phyloP scores from a whole-genome alignment of 2,329 filamentous ascomycete species.

The Akanthomyces lecanii region DNA sequence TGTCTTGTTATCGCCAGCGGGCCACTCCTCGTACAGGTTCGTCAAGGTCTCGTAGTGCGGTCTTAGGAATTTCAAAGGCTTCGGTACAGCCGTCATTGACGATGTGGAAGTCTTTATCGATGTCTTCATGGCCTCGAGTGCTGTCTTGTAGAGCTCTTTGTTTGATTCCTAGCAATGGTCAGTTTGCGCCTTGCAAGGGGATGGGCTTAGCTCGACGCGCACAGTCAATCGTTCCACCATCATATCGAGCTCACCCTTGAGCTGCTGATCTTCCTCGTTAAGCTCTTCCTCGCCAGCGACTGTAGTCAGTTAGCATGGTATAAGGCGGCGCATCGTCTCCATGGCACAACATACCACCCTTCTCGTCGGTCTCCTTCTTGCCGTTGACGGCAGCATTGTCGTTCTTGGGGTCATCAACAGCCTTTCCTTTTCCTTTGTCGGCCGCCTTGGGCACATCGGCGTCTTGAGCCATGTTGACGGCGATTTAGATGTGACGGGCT shows the following conservation, averaged over 20 bases:
- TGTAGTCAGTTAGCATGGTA: slow-evolving; percentile 24
- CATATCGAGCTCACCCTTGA: slow-evolving; percentile 98
- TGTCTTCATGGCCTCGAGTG: slow-evolving; percentile 93
- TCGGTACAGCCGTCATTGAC: slow-evolving; percentile 98
- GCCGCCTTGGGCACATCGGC: slow-evolving; percentile 77
- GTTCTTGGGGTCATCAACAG: slow-evolving; percentile 64
- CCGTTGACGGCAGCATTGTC: slow-evolving; percentile 67
- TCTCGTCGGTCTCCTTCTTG: slow-evolving; percentile 71
- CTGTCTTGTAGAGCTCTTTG: slow-evolving; percentile 80
- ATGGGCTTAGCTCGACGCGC: slow-evolving; percentile 25
- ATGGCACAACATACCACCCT: slow-evolving; percentile 38
- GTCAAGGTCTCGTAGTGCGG: slow-evolving; percentile 91
- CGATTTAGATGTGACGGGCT: slow-evolving; percentile 24
- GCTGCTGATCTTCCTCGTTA: slow-evolving; percentile 95
- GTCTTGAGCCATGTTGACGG: slow-evolving; percentile 81
- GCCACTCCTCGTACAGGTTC: slow-evolving; percentile 86
- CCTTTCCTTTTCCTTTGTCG: slow-evolving; percentile 97
- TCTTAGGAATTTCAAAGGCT: slow-evolving; percentile 95
- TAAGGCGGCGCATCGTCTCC: slow-evolving; percentile 11
- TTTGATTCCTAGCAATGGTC: slow-evolving; percentile 66
- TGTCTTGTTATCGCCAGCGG: slow-evolving; percentile 77
- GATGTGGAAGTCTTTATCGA: slow-evolving; percentile 99
- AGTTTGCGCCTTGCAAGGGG: not conserved
- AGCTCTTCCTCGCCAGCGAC: slow-evolving; percentile 69
- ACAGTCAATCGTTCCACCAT: slow-evolving; percentile 92